Evolutionary conservation across 2,329 filamentous ascomycete genomes (phyloP), one percentile per base, ranked within the genome.

Genomic region (Colletotrichum musae): DNA sequence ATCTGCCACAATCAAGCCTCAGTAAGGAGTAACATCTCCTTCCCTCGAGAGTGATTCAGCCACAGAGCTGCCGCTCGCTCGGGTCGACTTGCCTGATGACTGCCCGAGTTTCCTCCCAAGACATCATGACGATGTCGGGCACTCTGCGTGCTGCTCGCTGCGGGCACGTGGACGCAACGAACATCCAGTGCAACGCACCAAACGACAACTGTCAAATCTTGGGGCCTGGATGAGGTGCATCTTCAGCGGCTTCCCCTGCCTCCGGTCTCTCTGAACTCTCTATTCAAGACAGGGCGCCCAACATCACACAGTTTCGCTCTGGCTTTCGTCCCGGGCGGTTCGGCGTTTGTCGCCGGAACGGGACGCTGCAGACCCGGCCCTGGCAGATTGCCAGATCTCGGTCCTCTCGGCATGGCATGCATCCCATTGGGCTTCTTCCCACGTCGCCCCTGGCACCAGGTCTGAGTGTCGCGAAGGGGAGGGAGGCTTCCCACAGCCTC

Each of bases 311-410:
- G 60, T 12, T 18, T 36, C 50, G 18, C 59, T 45, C 51, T 18
- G 28, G 54, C 21, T 50, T 10, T 51, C 12, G 21, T 21, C 47
- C 48, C 32, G 50, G 24, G 36, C 32, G 21, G 41, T 45, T 47
- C 50, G 15, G 24, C 61, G 66, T 69, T 65, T 65, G 54, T 24
- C 32, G 39, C 56, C 66, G 62, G 66, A 24, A 36, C 66, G 56
- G 66, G 36, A 66, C 24, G 56, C 36, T 66, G 62, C 61, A 66
- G 61, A 36, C 45, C 62, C 50, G 62, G 36, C 26, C 21, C 41
- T 45, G 32, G 21, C 21, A 51, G 56, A 50, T 69, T 58, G 56
- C 48, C 18, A 64, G 65, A 69, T 66, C 50, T 69, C 43, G 62
- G 48, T 24, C 21, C 21, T 41, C 47, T 51, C 41, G 61, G 54